Base-by-base conservation (phyloP, 140 eudicot species). In the Bidens hawaiensis region DNA sequence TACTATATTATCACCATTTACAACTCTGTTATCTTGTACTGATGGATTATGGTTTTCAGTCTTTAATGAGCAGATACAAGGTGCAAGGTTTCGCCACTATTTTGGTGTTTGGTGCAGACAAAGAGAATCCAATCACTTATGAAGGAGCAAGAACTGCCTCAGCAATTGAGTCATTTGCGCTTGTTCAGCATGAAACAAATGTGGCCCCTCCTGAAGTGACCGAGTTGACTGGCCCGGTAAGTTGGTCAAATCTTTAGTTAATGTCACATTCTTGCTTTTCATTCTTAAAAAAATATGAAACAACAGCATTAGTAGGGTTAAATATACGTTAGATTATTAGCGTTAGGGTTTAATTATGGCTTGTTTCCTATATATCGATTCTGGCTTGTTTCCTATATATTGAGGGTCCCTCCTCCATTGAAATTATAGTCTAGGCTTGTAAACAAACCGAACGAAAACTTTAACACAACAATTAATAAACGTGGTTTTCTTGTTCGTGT, bases 31-130 rank as follows among this genome's bases (percentile, higher is more conserved):
- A 17, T 12, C 11, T 30, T 19, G 34, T 64, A 61, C 83, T 88
- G 56, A 88, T 56, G 63, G 18, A 50, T 64, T 62, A 21, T 52
- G 50, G 56, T 55, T 82, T 52, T 55, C 84, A 90, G 97, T 87
- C 97, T 66, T 65, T 90, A 42, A 87, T 86, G 96, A 80, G 91
- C 90, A 90, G 96, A 85, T 90, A 72, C 73, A 82, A 78, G 26
- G 96, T 87, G 48, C 79, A 87, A 87, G 90, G 94, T 18, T 90
- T 90, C 78, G 96, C 97, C 12, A 83, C 97, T 13, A 90, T 90
- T 66, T 65, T 90, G 80, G 86, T 90, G 46, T 90, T 90, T 82
- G 97, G 97, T 41, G 90, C 90, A 12, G 97, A 90, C 79, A 90
- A 90, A 84, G 90, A 82, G n/a, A 75, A 73, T 64, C 97, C 97